Evolutionary conservation across 1,284 basidiomycete species (phyloP).

Genomic region (Cryptococcus jaspeensis): DNA sequence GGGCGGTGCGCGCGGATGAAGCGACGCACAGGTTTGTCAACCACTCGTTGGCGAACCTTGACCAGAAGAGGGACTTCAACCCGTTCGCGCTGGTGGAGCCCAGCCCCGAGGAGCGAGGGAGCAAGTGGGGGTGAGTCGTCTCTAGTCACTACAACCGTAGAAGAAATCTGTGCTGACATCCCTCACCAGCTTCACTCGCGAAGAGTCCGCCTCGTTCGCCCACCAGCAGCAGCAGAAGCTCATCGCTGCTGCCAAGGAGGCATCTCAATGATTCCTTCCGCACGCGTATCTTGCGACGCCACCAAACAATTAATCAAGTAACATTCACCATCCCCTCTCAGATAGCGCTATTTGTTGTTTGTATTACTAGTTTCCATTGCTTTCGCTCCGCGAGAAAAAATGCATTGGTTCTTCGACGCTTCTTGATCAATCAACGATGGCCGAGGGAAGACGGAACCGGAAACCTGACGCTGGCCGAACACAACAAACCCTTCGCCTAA

Average conservation of each 20-base stretch:
- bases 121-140: constrained; percentile 63
- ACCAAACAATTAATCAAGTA: no score
- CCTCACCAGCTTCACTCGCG: constrained; percentile 65
- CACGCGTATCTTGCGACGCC: no score
- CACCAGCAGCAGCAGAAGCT: constrained; percentile 47
- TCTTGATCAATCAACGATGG: no score
- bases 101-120: constrained; percentile 75
- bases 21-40: constrained; percentile 90
- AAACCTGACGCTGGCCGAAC: no score
- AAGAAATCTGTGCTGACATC: background rate
- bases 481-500: no score
- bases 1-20: constrained; percentile 90
- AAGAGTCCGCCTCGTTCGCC: constrained; percentile 62
- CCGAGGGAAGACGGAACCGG: no score
- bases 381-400: no score
- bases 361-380: no score
- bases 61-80: constrained; percentile 74
- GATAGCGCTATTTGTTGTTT: no score
- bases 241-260: constrained; percentile 9
- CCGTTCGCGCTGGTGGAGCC: constrained; percentile 90
- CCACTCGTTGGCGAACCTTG: constrained; percentile 83
- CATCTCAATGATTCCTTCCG: background rate
- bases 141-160: background rate
- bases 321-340: no score
- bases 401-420: no score